Conservation (phyloP, 2,329 filamentous ascomycete genomes). For the Pseudocercospora vitis region DNA sequence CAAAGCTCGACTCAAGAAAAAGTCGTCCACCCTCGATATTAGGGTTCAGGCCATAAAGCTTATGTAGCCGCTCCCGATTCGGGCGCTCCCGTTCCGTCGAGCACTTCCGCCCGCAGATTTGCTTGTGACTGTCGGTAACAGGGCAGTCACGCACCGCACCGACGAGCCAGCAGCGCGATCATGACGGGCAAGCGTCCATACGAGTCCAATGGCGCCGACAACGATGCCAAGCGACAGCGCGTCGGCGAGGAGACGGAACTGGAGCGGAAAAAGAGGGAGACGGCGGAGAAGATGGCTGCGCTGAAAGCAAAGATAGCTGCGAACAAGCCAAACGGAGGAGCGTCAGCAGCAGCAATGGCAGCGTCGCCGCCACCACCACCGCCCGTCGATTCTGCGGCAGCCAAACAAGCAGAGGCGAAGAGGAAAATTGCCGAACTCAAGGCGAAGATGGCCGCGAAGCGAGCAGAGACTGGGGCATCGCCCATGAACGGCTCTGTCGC, state of each 20-base stretch:
- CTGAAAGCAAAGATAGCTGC: conserved; percentile 39
- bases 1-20: background rate
- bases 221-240: conserved; percentile 44
- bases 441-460: conserved; percentile 35
- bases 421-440: conserved; percentile 39
- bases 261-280: conserved; percentile 38
- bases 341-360: conserved; percentile 14
- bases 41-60: conserved; percentile 10
- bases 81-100: background rate
- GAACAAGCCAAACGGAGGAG: conserved; percentile 26
- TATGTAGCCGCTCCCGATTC: background rate
- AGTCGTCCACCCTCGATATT: background rate
- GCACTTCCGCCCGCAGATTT: conserved; percentile 1
- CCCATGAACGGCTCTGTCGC: conserved; percentile 24
- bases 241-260: conserved; percentile 28
- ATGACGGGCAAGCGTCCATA: conserved; percentile 47
- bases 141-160: background rate
- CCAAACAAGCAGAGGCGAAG: conserved; percentile 34
- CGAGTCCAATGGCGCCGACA: conserved; percentile 39
- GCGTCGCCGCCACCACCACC: conserved; percentile 15
- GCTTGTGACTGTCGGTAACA: background rate
- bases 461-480: conserved; percentile 17
- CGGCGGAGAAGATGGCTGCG: conserved; percentile 37
- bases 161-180: conserved; percentile 6
- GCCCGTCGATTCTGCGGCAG: conserved; percentile 25